A percentile compares a stretch with the other conserved stretches of the same genome.
Conservation (phyloP, 169 alveolate genomes). For the Eimeria acervulina region DNA sequence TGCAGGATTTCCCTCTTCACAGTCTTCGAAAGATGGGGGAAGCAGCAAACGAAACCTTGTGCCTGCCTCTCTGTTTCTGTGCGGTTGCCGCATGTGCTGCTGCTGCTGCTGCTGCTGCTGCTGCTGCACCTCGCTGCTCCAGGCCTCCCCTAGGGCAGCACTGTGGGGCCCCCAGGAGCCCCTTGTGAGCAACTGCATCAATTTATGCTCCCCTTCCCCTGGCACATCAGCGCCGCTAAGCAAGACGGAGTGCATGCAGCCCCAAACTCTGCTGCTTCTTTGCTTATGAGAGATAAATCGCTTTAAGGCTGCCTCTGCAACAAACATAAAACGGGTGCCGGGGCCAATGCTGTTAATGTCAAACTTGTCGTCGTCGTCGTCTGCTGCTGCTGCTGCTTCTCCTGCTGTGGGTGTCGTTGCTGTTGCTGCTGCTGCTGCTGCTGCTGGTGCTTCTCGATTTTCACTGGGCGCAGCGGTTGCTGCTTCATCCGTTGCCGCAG, state of each 20-base stretch:
- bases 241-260: conserved; percentile 49
- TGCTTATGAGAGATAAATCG: conserved; percentile 53
- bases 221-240: conserved; percentile 92
- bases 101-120: conserved; percentile 75
- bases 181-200: conserved; percentile 91
- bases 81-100: neutral
- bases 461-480: neutral
- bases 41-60: conserved; percentile 15
- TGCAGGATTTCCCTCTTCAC: neutral
- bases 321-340: conserved; percentile 99
- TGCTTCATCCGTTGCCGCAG: neutral
- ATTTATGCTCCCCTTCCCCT: conserved; percentile 99
- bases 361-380: conserved; percentile 88
- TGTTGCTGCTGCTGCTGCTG: conserved; percentile 29
- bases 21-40: conserved; percentile 26
- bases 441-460: conserved; percentile 28
- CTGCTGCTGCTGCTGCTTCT: neutral
- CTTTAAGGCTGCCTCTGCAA: conserved; percentile 86
- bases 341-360: conserved; percentile 99
- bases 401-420: conserved; percentile 10
- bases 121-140: conserved; percentile 71
- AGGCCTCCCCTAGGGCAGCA: conserved; percentile 26
- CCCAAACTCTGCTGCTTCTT: conserved; percentile 51
- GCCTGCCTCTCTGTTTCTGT: neutral
- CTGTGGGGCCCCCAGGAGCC: conserved; percentile 44